Percentiles rank a stretch among this genome's conserved stretches.
Evolutionary conservation across 1,284 basidiomycete species (phyloP).

Genomic region (Meripilus lineatus): DNA sequence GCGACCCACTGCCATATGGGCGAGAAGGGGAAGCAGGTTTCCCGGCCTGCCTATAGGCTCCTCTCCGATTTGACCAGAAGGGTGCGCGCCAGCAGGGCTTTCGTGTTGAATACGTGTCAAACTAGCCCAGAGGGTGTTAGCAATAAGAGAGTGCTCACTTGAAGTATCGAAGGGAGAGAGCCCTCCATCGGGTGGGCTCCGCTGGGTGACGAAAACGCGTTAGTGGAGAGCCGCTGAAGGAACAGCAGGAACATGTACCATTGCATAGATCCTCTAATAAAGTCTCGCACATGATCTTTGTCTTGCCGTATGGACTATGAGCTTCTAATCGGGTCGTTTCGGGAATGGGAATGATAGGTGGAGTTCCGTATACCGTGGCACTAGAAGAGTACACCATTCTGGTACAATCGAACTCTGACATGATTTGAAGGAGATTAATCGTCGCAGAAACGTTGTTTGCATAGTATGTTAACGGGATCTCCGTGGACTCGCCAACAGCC

Average conservation of each 20-base stretch:
- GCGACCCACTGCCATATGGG: slow-evolving; percentile 94
- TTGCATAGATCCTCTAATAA: slow-evolving; percentile 89
- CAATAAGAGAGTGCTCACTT: slow-evolving; percentile 58
- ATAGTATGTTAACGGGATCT: slow-evolving; percentile 92
- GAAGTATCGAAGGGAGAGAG: slow-evolving; percentile 91
- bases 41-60: slow-evolving; percentile 94
- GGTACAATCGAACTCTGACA: slow-evolving; percentile 80
- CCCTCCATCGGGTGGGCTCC: slow-evolving; percentile 70
- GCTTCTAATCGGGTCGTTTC: slow-evolving; percentile 88
- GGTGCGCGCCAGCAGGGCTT: slow-evolving; percentile 95
- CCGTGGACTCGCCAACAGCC: slow-evolving; percentile 96
- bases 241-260: slow-evolving; percentile 42
- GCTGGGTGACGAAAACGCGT: slow-evolving; percentile 39
- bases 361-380: slow-evolving; percentile 98
- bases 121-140: slow-evolving; percentile 1
- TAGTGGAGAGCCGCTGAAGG: neutral
- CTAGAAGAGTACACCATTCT: slow-evolving; percentile 96
- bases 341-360: slow-evolving; percentile 89
- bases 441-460: slow-evolving; percentile 88
- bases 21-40: slow-evolving; percentile 91
- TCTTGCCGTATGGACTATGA: slow-evolving; percentile 92
- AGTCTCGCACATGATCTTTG: slow-evolving; percentile 92
- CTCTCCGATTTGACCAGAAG: slow-evolving; percentile 94
- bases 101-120: neutral
- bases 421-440: slow-evolving; percentile 76